phyloP scores from a whole-genome alignment of 495 filamentous ascomycete species.

The Tetracladium marchalianum region DNA sequence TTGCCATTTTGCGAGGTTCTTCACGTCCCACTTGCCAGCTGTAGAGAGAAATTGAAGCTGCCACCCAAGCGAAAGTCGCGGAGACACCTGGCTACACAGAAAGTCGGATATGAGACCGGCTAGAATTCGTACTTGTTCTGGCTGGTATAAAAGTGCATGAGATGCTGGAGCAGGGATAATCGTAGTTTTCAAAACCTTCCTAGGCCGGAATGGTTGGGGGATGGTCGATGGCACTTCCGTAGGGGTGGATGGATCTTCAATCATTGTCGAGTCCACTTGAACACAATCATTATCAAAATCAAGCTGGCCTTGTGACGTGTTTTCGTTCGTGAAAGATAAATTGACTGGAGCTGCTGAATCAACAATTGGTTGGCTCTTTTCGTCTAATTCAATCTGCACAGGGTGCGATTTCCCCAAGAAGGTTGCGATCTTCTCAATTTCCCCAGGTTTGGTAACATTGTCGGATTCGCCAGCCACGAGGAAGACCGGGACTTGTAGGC shows the following conservation, averaged over 20 bases:
- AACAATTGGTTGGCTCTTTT: constrained; percentile 29
- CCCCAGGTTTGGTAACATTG: constrained; percentile 55
- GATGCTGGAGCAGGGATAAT: constrained; percentile 71
- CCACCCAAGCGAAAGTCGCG: constrained; percentile 75
- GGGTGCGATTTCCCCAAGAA: constrained; percentile 22
- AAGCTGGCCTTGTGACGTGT: constrained; percentile 22
- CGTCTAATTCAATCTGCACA: constrained; percentile 21
- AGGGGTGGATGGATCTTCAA: constrained; percentile 33
- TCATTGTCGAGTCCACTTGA: constrained; percentile 1
- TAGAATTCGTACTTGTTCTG: constrained; percentile 62
- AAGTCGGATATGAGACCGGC: constrained; percentile 78
- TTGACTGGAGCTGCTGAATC: constrained; percentile 39
- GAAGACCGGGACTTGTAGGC: constrained; percentile 61
- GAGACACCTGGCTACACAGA: constrained; percentile 60
- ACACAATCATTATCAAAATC: constrained; percentile 22
- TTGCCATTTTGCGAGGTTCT: constrained; percentile 90
- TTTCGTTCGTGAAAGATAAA: constrained; percentile 20
- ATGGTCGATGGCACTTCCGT: constrained; percentile 23
- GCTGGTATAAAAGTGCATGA: constrained; percentile 77
- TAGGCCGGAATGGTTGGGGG: constrained; percentile 27
- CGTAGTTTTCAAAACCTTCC: constrained; percentile 53
- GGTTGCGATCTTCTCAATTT: constrained; percentile 56
- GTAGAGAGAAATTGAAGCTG: constrained; percentile 78
- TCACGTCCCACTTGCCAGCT: constrained; percentile 95
- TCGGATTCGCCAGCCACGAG: constrained; percentile 74